Base-by-base conservation (phyloP, 1,139 yeast genomes). In the Casaregolazyma suthepensis region DNA sequence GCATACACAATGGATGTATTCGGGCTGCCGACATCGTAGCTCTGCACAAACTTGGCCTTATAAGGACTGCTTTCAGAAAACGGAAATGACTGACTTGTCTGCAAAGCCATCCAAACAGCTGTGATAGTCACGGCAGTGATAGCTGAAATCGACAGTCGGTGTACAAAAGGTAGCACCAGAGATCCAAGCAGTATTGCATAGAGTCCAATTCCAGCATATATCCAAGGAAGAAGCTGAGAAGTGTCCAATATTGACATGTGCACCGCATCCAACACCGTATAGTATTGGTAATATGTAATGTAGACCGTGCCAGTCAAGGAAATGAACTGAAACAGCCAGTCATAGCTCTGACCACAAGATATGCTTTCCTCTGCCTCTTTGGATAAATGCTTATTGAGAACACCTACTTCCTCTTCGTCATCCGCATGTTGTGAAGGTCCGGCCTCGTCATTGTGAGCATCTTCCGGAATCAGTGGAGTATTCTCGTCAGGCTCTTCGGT, bases 241-340 rank as follows among this genome's bases (percentile, higher is more conserved):
- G 85, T 79, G 64, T 87, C 96, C 63, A 85, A 89, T 26, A 82
- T 76, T 0, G 91, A 79, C 66, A 87, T 88, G 61, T 79, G 78
- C 35, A 85, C 57, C 0, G 88, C 93, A 56, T 82, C 83, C 46
- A 87, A 65, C 1, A 81, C 64, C 55, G 86, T 72, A 19, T 71
- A 61, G 23, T 66, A 67, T 46, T 77, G 73, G 49, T 77, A 71
- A 59, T 77, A 80, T 18, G 82, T 63, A 29, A 84, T 59, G 46
- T 79, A 75, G 1, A 82, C 72, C 0, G 83, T 74, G n/a, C 86
- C 51, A 4, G 96, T 96, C 6, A 84, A 87, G 37, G 84, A 68
- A 3, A 84, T 59, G 61, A 80, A 87, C 67, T 89, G 96, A 23
- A 87, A 61, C 7, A 84, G 76, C 96, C 96, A 89, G 63, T 87